Percentiles rank a stretch among this genome's conserved stretches.
phyloP scores from a whole-genome alignment of 2,329 filamentous ascomycete genomes.

The Fusarium sp. region DNA sequence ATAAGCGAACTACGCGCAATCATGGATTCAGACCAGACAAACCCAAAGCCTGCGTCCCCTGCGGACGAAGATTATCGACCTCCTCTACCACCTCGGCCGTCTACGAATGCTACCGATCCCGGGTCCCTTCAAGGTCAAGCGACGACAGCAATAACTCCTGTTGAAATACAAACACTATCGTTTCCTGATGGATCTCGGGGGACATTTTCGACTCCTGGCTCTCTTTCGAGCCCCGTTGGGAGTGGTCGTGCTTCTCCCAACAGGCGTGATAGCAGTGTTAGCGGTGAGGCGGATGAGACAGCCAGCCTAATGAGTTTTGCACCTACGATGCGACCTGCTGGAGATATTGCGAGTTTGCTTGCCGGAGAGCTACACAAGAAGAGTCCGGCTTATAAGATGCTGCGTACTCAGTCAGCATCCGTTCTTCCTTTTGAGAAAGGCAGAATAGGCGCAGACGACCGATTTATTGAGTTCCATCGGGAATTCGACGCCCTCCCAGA shows the following conservation, averaged over 20 bases:
- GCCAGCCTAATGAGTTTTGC: constrained; percentile 76
- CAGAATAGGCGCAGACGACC: constrained; percentile 59
- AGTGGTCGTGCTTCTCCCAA: constrained; percentile 59
- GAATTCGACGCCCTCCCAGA: constrained; percentile 84
- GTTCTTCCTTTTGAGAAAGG: constrained; percentile 71
- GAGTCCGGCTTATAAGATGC: constrained; percentile 75
- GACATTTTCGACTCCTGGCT: constrained; percentile 64
- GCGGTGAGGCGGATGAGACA: constrained; percentile 69
- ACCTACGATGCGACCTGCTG: constrained; percentile 70
- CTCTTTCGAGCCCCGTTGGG: constrained; percentile 54
- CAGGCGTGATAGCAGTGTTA: constrained; percentile 48
- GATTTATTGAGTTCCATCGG: constrained; percentile 74
- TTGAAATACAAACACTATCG: constrained; percentile 82
- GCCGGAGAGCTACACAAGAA: constrained; percentile 75
- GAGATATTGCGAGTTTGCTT: constrained; percentile 85
- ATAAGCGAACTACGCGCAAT: constrained; percentile 31
- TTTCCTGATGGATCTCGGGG: constrained; percentile 77
- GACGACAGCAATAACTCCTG: constrained; percentile 85
- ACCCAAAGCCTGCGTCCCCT: constrained; percentile 44
- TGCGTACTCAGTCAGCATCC: constrained; percentile 71
- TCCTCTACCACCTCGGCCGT: constrained; percentile 67
- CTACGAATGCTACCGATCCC: constrained; percentile 54
- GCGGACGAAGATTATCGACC: constrained; percentile 62
- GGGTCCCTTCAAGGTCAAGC: constrained; percentile 70
- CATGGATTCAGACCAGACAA: constrained; percentile 47